Evolutionary conservation across 139 green algal species (phyloP), one percentile per base, ranked within the genome.

Genomic region (Chlorella sp.): DNA sequence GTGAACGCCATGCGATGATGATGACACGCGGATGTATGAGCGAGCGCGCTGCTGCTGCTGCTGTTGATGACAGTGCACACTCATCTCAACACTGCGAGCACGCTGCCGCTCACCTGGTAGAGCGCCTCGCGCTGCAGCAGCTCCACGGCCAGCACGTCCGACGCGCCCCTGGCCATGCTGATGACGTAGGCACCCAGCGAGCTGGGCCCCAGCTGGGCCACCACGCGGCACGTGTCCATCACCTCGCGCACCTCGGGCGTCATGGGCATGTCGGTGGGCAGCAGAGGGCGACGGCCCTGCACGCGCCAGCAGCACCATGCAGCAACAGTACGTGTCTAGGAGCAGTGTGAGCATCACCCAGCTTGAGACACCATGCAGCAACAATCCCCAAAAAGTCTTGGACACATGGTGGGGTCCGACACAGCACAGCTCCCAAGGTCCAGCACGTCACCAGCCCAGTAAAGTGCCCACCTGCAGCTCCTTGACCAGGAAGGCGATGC

Each of bases 131-230:
- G 85, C 87, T 98, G 91, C 72, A 99, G 86, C 73, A 99, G 91
- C 78, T 95, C 87, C 68, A 99, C 95, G 23, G 88, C 87, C 68
- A 99, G 85, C 42, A 99, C 93, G 76, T 99, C 94, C 29, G 74
- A 90, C 35, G 95, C 86, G 32, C 73, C 75, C 68, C 85, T 86
- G 49, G 91, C 83, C 95, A 98, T 99, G 74, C 78, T 91, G 83
- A 99, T 98, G 62, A 99, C 92, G 77, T 99, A 99, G 0, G 94
- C 91, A 2, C 90, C 93, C 49, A 99, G 84, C 27, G 75, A 89
- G 70, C 82, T 63, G 30, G 59, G 67, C 42, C 80, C 80, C 70
- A 89, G 73, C 22, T 65, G 73, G 0, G 80, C 78, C 29, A 76
- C 78, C 31, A 77, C 67, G 59, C 72, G 77, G 67, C 60, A 73